Conservation (phyloP, 2,329 filamentous ascomycete species). For the Curvularia verruculosa region DNA sequence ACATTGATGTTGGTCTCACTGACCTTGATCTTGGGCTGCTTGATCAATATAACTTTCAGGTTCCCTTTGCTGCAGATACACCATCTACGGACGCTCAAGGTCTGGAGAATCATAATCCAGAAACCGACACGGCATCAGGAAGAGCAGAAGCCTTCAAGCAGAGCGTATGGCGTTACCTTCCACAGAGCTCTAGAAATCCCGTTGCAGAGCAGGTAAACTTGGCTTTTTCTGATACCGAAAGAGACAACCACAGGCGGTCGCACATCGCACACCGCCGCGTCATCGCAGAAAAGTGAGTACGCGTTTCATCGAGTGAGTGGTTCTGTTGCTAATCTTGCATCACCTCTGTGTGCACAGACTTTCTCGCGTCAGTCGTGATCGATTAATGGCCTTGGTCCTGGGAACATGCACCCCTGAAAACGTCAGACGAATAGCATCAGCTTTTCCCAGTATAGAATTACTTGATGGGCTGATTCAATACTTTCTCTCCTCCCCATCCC, state of each 20-base stretch:
- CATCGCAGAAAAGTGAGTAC: conserved; percentile 45
- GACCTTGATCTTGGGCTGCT: conserved; percentile 54
- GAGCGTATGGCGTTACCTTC: conserved; percentile 55
- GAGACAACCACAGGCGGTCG: conserved; percentile 38
- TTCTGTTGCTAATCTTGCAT: not conserved
- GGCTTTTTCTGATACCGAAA: conserved; percentile 46
- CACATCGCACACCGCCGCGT: conserved; percentile 47
- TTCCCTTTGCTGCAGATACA: conserved; percentile 48
- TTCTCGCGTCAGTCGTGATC: conserved; percentile 58
- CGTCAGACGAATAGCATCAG: conserved; percentile 60
- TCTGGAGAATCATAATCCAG: conserved; percentile 20
- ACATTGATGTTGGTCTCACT: conserved; percentile 54
- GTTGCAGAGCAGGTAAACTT: conserved; percentile 47
- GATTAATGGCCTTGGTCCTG: conserved; percentile 68
- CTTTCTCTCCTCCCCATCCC: conserved; percentile 63
- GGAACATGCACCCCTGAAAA: conserved; percentile 61
- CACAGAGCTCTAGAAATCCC: conserved; percentile 37
- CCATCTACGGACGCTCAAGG: conserved; percentile 32
- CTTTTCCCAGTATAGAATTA: conserved; percentile 66
- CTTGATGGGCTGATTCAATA: conserved; percentile 67
- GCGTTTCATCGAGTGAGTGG: not conserved
- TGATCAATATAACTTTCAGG: conserved; percentile 54
- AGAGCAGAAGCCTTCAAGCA: conserved; percentile 48
- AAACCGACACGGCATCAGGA: conserved; percentile 30
- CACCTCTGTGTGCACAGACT: conserved; percentile 23